Base-by-base conservation (phyloP, 2,329 filamentous ascomycete genomes). In the Aspergillus oerlinghausenensis region DNA sequence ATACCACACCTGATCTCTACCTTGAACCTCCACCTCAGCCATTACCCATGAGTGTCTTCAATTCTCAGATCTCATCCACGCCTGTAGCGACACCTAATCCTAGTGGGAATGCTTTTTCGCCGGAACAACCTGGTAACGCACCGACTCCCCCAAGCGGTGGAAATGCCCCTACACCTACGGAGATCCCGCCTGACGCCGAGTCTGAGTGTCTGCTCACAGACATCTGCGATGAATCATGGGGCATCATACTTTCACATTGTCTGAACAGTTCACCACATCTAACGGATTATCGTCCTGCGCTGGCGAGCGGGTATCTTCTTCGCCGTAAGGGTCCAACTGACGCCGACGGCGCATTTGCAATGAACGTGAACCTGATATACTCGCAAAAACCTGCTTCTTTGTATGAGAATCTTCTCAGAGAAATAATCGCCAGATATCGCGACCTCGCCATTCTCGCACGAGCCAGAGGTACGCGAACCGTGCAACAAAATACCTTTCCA, bases 211-310 rank as follows among this genome's bases (percentile, higher is more conserved):
- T 81, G 9, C 77, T 87, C 10, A 70, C 83, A 42, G 84, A 87
- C 63, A 70, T 80, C 19, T 78, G 77, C 23, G 84, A 87, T 64
- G 84, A 87, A 60, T 81, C 81, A 0, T 87, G 83, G 82, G 78
- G 76, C 32, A 70, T 85, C 7, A 75, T 85, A 21, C 74, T 87
- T 55, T 79, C 79, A 0, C 80, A 82, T 63, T 77, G 73, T 28
- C 63, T 77, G 35, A 76, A 76, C 56, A 73, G 70, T 55, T 74
- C 75, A 3, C 67, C 70, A 0, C 74, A 73, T 49, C 62, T 78
- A 38, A 73, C 73, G 7, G 74, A 77, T 52, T 74, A 73, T 61
- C 71, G 73, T 23, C 76, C 77, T 23, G 72, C 75, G 7, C 61
- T 78, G 43, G 70, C 71, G n/a, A 80, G 75, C 57, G 78, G 75